Evolutionary conservation across 139 green algal species (phyloP).

Genomic region (Edaphochlamys debaryana): DNA sequence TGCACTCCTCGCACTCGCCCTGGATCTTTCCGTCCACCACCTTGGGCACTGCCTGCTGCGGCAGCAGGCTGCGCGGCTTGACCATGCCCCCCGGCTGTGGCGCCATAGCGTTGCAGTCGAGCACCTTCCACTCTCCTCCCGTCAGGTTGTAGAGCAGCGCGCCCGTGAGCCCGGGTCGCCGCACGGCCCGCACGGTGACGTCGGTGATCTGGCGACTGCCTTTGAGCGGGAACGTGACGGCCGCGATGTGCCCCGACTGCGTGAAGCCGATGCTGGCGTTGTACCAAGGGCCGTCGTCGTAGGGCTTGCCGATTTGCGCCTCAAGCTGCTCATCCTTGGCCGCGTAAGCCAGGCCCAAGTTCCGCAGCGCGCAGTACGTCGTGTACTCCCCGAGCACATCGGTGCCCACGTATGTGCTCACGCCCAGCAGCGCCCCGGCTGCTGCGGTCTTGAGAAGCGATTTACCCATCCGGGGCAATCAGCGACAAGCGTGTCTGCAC

Average conservation of each 20-base stretch:
- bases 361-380: constrained; percentile 38
- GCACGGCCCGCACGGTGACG: constrained; percentile 45
- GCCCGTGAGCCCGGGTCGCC: not conserved
- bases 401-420: constrained; percentile 16
- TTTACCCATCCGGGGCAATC: too few relatives aligned
- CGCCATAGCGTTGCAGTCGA: constrained; percentile 61
- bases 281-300: constrained; percentile 50
- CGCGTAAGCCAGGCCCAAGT: constrained; percentile 21
- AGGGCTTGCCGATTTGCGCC: constrained; percentile 42
- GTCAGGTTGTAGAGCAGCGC: constrained; percentile 49
- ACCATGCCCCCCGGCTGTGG: constrained; percentile 48
- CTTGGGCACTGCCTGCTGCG: constrained; percentile 16
- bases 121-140: constrained; percentile 49
- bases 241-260: constrained; percentile 40
- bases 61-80: constrained; percentile 46
- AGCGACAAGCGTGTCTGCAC: too few relatives aligned
- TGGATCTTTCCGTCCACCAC: constrained; percentile 15
- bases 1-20: constrained; percentile 39
- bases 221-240: constrained; percentile 50
- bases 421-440: constrained; percentile 21
- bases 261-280: constrained; percentile 54
- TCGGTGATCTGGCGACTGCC: constrained; percentile 56
- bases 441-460: constrained; percentile 1
- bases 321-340: constrained; percentile 19
- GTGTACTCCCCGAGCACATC: constrained; percentile 47